Evolutionary conservation across 179 eudicot genomes (phyloP), one percentile per base, ranked within the genome.

Genomic region (Beta corolliflora): DNA sequence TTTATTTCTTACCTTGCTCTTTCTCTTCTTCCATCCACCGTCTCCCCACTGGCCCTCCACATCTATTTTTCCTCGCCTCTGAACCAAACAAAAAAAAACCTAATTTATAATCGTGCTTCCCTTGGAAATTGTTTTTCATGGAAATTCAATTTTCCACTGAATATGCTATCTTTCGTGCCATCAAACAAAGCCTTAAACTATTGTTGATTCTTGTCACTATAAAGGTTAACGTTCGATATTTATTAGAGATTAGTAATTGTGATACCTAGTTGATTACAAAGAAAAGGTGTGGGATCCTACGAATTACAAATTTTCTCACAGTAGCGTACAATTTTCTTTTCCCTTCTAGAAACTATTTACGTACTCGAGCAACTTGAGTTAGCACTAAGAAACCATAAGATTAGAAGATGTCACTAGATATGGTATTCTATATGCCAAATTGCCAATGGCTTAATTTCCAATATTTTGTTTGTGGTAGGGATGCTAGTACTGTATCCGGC

Each of bases 401-500:
- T 73, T 58, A 48, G 79, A 77, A 74, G 75, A 81, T 73, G 56
- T 84, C 73, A 72, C 52, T 61, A 73, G 36, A 77, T 77, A 80
- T 84, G 56, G 60, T 84, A 61, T 56, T 64, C 10, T 79, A 52
- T 59, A 10, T n/a, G n/a, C n/a, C n/a, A n/a, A n/a, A n/a, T n/a
- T 71, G 81, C 23, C 69, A 68, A 80, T 81, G 76, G 81, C 13
- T 44, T 80, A 68, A 79, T 79, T 83, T 63, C 44, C 83, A 70
- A 64, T 52, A 77, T 13, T 75, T 79, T 79, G 53, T 82, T 54
- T 71, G 64, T 84, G 79, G 83, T 80, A 77, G 81, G 83, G 71
- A 52, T 84, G 81, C 81, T 65, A 36, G 73, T 61, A 72, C 71
- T 77, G 75, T 63, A 55, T 29, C 58, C 25, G 41, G 72, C 75